phyloP scores from a whole-genome alignment of 1,139 yeast genomes.

The Candida sp. region DNA sequence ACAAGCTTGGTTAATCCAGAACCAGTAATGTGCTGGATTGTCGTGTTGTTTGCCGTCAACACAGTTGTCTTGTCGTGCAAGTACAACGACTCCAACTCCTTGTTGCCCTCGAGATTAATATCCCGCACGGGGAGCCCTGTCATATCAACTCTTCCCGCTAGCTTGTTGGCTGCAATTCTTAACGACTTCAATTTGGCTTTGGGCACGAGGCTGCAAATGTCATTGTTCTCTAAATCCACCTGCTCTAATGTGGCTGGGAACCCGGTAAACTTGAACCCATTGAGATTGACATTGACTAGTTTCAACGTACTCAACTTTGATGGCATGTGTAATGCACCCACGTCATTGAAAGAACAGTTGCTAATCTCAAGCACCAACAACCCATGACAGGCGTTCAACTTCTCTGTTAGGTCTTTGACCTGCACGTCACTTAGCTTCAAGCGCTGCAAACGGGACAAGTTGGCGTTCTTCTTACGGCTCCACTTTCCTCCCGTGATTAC shows the following conservation, averaged over 20 bases:
- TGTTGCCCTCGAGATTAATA: slow-evolving; percentile 9
- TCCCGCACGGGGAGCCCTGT: slow-evolving; percentile 4
- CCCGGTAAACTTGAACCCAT: slow-evolving; percentile 5
- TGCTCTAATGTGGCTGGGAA: slow-evolving; percentile 17
- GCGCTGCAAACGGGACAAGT: slow-evolving; percentile 11
- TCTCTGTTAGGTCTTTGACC: slow-evolving; percentile 14
- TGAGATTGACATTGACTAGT: slow-evolving; percentile 7
- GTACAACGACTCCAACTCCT: slow-evolving; percentile 3
- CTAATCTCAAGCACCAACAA: slow-evolving; percentile 12
- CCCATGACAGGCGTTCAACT: slow-evolving; percentile 10
- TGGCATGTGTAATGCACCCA: slow-evolving; percentile 8
- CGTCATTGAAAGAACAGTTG: slow-evolving; percentile 4
- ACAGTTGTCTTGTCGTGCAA: slow-evolving; percentile 6
- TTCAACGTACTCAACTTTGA: slow-evolving; percentile 9
- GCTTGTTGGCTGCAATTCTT: slow-evolving; percentile 9
- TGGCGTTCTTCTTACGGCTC: slow-evolving; percentile 13
- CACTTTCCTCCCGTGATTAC: slow-evolving; percentile 14
- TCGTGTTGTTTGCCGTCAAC: slow-evolving; percentile 11
- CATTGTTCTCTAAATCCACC: slow-evolving; percentile 14
- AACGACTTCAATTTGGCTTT: slow-evolving; percentile 6
- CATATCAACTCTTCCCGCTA: slow-evolving; percentile 10
- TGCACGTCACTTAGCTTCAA: slow-evolving; percentile 12
- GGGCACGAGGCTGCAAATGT: slow-evolving; percentile 2
- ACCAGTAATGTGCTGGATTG: slow-evolving; percentile 10
- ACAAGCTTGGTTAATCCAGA: slow-evolving; percentile 12